Conservation (phyloP, 2,329 filamentous ascomycete genomes). For the Hyphodiscus sp. region DNA sequence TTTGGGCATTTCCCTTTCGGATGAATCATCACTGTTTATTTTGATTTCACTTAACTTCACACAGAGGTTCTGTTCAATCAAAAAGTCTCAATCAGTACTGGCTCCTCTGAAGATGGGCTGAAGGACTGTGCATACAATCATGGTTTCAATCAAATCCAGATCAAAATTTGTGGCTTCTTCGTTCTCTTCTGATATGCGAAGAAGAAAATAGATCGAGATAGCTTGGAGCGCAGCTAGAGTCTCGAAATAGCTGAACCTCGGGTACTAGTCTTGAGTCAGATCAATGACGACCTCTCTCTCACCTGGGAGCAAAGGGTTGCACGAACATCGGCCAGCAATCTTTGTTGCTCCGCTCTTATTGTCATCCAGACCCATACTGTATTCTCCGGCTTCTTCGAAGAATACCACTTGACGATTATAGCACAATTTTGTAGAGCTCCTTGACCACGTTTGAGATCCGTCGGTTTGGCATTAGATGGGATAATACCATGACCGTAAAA, state of each 20-base stretch:
- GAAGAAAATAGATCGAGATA: slow-evolving; percentile 13
- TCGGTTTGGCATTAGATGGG: too few species aligned
- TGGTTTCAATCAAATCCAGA: slow-evolving; percentile 10
- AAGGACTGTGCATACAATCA: slow-evolving; percentile 9
- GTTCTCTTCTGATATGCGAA: slow-evolving; percentile 13
- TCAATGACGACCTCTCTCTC: not conserved
- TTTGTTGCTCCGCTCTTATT: slow-evolving; percentile 16
- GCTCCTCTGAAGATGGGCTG: not conserved
- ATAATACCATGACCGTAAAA: too few species aligned
- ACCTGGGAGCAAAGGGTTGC: not conserved
- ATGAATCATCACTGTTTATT: not conserved
- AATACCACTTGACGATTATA: slow-evolving; percentile 10
- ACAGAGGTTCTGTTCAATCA: not conserved
- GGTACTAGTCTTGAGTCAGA: slow-evolving; percentile 4
- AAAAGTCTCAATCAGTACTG: too few species aligned
- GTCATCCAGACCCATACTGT: slow-evolving; percentile 12
- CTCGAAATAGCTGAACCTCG: slow-evolving; percentile 2
- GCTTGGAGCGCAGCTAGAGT: slow-evolving; percentile 17
- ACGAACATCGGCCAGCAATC: slow-evolving; percentile 12
- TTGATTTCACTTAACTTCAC: not conserved
- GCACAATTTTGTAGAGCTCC: slow-evolving; percentile 10
- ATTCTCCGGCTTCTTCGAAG: slow-evolving; percentile 12
- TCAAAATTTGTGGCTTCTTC: slow-evolving; percentile 13
- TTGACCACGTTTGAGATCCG: not conserved
- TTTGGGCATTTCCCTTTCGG: not conserved